A percentile compares a stretch with the other conserved stretches of the same genome.
Conservation (phyloP, 306 rosid genomes). For the Crataegus laevigata region DNA sequence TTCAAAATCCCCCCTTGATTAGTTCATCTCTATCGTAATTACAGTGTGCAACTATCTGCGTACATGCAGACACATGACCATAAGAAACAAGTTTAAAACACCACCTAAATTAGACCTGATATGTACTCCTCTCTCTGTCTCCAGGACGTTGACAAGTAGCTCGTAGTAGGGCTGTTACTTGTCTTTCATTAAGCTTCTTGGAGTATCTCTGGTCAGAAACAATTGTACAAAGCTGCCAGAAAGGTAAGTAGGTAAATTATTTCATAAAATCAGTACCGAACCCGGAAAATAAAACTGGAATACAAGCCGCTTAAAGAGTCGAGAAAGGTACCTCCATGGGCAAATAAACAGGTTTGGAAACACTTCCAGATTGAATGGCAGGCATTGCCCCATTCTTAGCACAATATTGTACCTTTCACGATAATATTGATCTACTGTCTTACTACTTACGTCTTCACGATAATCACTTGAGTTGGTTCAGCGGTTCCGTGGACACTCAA, state of each 20-base stretch:
- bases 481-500: conserved; percentile 38
- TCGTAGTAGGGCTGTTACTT: conserved; percentile 38
- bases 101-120: neutral
- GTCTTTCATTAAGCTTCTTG: conserved; percentile 40
- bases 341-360: conserved; percentile 42
- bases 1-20: conserved; percentile 36
- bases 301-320: neutral
- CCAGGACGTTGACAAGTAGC: conserved; percentile 68
- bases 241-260: neutral
- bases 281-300: neutral
- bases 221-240: conserved; percentile 43
- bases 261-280: no score
- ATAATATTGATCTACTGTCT: conserved; percentile 40
- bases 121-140: conserved; percentile 16
- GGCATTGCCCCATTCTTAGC: conserved; percentile 29
- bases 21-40: conserved; percentile 8
- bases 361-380: conserved; percentile 65
- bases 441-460: conserved; percentile 30
- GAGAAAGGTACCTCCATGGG: conserved; percentile 61
- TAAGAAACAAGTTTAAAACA: neutral
- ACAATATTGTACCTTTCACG: conserved; percentile 27
- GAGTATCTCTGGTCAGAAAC: conserved; percentile 59
- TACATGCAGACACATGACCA: neutral
- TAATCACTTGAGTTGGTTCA: conserved; percentile 45
- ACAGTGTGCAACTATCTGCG: conserved; percentile 27